Evolutionary conservation across 495 filamentous ascomycete genomes (phyloP), one percentile per base, ranked within the genome.

Genomic region (Trichoderma virens): DNA sequence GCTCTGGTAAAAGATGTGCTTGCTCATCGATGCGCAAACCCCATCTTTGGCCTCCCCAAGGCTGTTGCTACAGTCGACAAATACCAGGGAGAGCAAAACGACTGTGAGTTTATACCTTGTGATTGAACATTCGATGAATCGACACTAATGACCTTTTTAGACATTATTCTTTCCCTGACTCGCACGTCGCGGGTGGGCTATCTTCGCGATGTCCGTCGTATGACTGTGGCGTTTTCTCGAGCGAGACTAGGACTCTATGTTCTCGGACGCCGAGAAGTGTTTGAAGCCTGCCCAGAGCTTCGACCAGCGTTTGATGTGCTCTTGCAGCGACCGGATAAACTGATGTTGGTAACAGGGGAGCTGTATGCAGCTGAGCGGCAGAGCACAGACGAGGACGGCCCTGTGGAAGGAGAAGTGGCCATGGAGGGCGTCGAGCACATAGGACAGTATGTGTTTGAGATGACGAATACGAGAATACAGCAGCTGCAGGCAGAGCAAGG

Each of bases 1-100:
- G 91, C 93, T 60, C 79, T 98, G 71, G 93, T 99, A 66, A 85
- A 84, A 68, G 94, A 99, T 78, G 91, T 98, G 7, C 72, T 99
- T 60, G 79, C 73, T n/a, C 90, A 96, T 70, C 83, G 94, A 34
- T 98, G 94, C 70, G 84, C 83, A 11, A 95, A 90, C 67, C 75
- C 85, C 2, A 76, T 99, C 31, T 99, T 99, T 76, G 93, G 95
- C 13, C 76, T 97, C 77, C 94, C 94, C 43, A 89, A 88, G 73
- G 87, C 90, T 59, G 91, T 99, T 30, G 90, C 89, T 1, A 98
- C 95, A 20, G 95, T 99, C 63, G 94, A 99, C 75, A 96, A 95
- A 74, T 99, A 97, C 69, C 94, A 99, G 79, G 94, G 94, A 67
- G 95, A 98, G 80, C 94, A 99, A 78, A 99, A 98, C 76, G 94